phyloP scores from a whole-genome alignment of 202 grass and related monocot genomes.

The Schoenoplectus tabernaemontani region DNA sequence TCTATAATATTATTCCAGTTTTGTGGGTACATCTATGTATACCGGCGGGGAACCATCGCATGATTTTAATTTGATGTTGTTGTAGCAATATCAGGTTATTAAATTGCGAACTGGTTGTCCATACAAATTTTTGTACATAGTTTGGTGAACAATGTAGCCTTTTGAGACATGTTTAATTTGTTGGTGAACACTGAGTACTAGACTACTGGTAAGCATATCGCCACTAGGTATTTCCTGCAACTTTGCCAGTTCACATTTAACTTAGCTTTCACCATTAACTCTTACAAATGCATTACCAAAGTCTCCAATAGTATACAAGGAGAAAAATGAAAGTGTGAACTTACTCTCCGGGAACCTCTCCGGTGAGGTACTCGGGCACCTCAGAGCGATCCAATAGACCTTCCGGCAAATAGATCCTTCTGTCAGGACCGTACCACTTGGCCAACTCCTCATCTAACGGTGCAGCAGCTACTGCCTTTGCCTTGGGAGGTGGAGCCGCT shows the following conservation, averaged over 20 bases:
- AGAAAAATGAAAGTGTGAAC: conserved; percentile 20
- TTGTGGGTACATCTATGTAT: not conserved
- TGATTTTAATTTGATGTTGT: not conserved
- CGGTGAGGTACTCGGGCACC: conserved; percentile 89
- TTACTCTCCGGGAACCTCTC: conserved; percentile 95
- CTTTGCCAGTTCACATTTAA: not conserved
- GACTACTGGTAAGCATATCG: not conserved
- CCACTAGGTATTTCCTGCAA: not conserved
- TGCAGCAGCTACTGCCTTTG: conserved; percentile 23
- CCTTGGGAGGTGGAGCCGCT: conserved; percentile 36
- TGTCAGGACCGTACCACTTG: conserved; percentile 84
- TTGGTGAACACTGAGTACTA: not conserved
- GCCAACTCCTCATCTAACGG: conserved; percentile 63
- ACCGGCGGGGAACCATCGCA: no score
- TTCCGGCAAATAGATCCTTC: conserved; percentile 85
- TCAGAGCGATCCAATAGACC: conserved; percentile 90
- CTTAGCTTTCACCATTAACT: not conserved
- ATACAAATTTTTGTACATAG: not conserved
- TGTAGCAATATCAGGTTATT: not conserved
- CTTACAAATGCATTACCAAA: not conserved
- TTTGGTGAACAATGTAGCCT: not conserved
- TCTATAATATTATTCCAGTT: not conserved
- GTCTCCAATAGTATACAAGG: not conserved
- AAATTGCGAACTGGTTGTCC: not conserved
- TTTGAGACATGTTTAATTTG: not conserved